Conservation (phyloP, 306 rosid genomes). For the Castanopsis chinensis region DNA sequence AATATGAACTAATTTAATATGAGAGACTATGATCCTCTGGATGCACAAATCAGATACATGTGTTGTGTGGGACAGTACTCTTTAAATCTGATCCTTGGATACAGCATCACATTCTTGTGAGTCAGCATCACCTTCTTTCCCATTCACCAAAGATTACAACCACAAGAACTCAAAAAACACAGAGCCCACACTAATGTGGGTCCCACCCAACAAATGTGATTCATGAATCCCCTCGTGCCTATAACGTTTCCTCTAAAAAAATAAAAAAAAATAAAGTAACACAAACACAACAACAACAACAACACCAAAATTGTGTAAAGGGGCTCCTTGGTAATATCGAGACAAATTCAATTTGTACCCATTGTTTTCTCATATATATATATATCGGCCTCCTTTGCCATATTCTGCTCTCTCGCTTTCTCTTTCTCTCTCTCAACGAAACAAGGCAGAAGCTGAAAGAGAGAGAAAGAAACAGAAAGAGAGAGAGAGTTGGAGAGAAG, state of each 20-base stretch:
- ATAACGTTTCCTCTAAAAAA: background rate
- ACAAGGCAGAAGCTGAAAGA: constrained; percentile 21
- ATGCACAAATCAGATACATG: too few relatives aligned
- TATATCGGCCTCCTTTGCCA: background rate
- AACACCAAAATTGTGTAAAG: background rate
- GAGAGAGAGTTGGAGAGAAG: constrained; percentile 14
- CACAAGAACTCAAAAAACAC: background rate
- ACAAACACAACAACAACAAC: background rate
- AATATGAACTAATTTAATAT: too few relatives aligned
- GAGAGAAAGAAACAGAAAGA: constrained; percentile 11
- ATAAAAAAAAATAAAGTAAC: background rate
- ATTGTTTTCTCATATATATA: background rate
- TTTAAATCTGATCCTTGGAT: background rate
- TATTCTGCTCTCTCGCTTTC: constrained; percentile 11
- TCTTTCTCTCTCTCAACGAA: background rate
- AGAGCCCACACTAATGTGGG: background rate
- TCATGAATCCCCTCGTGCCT: background rate
- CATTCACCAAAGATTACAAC: background rate
- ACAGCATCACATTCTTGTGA: background rate
- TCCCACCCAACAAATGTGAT: background rate
- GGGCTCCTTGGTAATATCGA: constrained; percentile 14
- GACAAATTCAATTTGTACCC: background rate
- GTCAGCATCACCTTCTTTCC: background rate
- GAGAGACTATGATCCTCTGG: too few relatives aligned
- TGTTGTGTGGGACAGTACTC: too few relatives aligned